Conservation (phyloP, 2,329 filamentous ascomycete species). For the Aspergillus glaucus region DNA sequence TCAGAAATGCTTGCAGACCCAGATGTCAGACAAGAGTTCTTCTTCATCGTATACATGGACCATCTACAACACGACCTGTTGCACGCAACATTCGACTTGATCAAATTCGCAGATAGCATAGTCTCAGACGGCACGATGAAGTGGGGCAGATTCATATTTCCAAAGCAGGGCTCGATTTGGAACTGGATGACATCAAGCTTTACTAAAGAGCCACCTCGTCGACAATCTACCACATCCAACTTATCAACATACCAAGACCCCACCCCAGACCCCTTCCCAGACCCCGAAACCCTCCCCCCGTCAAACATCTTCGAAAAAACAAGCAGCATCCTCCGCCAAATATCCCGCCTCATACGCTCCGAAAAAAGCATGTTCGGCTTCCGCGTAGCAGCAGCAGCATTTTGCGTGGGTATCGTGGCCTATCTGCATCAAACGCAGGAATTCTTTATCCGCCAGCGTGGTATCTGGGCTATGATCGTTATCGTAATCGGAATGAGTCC, state of each 20-base stretch:
- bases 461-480: conserved; percentile 73
- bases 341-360: conserved; percentile 56
- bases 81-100: conserved; percentile 54
- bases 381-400: conserved; percentile 62
- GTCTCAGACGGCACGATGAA: conserved; percentile 58
- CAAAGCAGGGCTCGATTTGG: conserved; percentile 52
- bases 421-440: conserved; percentile 57
- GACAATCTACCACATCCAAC: conserved; percentile 13
- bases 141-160: conserved; percentile 56
- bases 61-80: conserved; percentile 57
- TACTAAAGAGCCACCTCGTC: conserved; percentile 7
- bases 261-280: conserved; percentile 39
- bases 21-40: conserved; percentile 52
- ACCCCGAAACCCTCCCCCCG: conserved; percentile 67
- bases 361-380: conserved; percentile 63
- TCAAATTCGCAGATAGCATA: conserved; percentile 60
- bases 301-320: conserved; percentile 54
- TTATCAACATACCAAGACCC: conserved; percentile 48
- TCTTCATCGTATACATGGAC: conserved; percentile 56
- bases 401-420: conserved; percentile 62
- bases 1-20: conserved; percentile 10
- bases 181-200: conserved; percentile 48
- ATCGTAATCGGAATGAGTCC: conserved; percentile 63
- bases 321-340: conserved; percentile 52
- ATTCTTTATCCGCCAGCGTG: conserved; percentile 62